Conservation (phyloP, 768 basidiomycete genomes). For the Hericium coralloides region DNA sequence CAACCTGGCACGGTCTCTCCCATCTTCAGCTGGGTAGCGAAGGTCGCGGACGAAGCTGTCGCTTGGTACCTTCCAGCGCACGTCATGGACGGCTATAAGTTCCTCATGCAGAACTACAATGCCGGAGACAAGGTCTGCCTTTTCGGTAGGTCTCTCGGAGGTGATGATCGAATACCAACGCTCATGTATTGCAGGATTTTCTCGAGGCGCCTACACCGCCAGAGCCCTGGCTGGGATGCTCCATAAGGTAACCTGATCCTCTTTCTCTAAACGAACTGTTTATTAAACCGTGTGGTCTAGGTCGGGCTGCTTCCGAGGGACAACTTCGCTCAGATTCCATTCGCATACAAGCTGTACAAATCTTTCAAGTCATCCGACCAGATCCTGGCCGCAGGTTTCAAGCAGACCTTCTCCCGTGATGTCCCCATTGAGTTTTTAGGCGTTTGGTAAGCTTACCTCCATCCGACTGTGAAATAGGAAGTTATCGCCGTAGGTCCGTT, state of each 20-base stretch:
- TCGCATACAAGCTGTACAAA: constrained; percentile 69
- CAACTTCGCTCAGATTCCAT: constrained; percentile 60
- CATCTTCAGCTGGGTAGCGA: constrained; percentile 47
- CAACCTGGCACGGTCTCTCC: constrained; percentile 62
- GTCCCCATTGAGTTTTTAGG: constrained; percentile 75
- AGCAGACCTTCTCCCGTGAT: constrained; percentile 56
- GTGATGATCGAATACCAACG: neutral
- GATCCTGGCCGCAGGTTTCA: constrained; percentile 54
- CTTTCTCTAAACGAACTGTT: neutral
- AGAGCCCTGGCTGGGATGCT: constrained; percentile 72
- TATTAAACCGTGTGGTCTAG: constrained; percentile 23
- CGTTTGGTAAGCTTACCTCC: constrained; percentile 44
- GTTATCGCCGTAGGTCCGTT: neutral
- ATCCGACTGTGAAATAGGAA: neutral
- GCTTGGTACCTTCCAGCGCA: constrained; percentile 73
- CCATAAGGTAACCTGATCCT: constrained; percentile 39
- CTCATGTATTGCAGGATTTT: constrained; percentile 48
- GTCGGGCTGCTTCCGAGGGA: constrained; percentile 62
- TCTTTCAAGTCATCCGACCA: constrained; percentile 37
- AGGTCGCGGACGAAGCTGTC: constrained; percentile 55
- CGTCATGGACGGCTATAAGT: constrained; percentile 68
- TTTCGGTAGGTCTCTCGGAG: constrained; percentile 37
- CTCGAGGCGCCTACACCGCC: constrained; percentile 57
- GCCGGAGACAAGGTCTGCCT: constrained; percentile 66
- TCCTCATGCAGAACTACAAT: constrained; percentile 73